These are phyloP conservation scores for Emiliania huxleyi DNA, from an alignment of 78 protist genomes.

Conservation along the genomic window DNA sequence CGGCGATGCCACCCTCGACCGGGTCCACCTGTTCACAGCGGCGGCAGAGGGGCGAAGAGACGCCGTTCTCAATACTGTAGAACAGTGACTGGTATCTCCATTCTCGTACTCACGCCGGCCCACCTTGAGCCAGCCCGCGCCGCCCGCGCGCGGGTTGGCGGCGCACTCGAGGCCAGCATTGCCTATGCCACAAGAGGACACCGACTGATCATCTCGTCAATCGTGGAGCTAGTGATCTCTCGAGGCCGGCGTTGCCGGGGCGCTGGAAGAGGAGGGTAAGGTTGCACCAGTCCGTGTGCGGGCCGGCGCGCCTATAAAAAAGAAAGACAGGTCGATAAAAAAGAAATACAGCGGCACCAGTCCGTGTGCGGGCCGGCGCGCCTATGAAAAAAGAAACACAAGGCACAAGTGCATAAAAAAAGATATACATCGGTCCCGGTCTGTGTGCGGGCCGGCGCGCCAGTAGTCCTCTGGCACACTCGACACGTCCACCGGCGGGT, in stretches of 20 bases:
- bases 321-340: too few relatives aligned
- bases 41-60: too few relatives aligned
- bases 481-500: not conserved
- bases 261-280: slow-evolving; percentile 17
- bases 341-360: not conserved
- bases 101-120: too few relatives aligned
- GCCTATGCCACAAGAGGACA: not conserved
- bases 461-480: not conserved
- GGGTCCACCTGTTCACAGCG: slow-evolving; percentile 7
- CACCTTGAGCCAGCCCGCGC: not conserved
- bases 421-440: not conserved
- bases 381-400: too few relatives aligned
- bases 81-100: too few relatives aligned
- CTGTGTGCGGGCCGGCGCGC: slow-evolving; percentile 30
- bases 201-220: too few relatives aligned
- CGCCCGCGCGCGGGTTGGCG: not conserved
- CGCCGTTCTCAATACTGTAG: too few relatives aligned
- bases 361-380: slow-evolving; percentile 16
- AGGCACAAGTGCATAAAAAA: too few relatives aligned
- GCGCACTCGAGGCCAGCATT: slow-evolving; percentile 8
- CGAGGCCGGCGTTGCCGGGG: not conserved
- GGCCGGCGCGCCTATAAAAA: slow-evolving; percentile 21
- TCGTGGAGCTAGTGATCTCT: too few relatives aligned
- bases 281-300: not conserved
- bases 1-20: not conserved